Base-by-base conservation (phyloP, 768 basidiomycete genomes). In the Tephrocybe sp. region DNA sequence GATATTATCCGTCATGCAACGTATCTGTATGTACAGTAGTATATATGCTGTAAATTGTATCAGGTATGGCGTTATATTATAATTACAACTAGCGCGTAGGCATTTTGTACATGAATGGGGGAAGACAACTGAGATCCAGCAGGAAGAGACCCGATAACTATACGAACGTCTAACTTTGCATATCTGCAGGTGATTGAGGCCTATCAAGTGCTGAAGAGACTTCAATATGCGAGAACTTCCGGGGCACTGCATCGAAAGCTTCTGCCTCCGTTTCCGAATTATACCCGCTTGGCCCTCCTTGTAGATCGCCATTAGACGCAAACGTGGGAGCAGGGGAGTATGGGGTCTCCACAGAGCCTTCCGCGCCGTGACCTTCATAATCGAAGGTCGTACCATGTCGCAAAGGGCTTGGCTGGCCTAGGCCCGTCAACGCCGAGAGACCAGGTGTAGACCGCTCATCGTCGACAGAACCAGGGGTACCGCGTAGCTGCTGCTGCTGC, bases 251-350 rank as follows among this genome's bases (percentile, higher is more conserved):
- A 26, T 26, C 28, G 25, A 61, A 65, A 44, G 64, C 61, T 30
- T 71, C 70, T 11, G 61, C 59, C 12, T 68, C 69, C 66, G 65
- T 66, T 48, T 69, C 83, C 0, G 83, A 79, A 46, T 79, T 80
- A 51, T 84, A 83, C 23, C 77, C 83, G 53, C 81, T 84, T 58
- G 77, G 76, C 12, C 67, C 70, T 30, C 77, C 78, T 24, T 69
- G 75, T 32, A 68, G 59, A 50, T 83, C 81, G 12, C 72, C 71
- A 50, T 74, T 78, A 20, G 83, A 83, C 11, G 70, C 68, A 33
- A 69, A 70, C 3, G 80, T 81, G 17, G 76, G 78, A 24, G 78
- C 76, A 26, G 81, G 80, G 0, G 81, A 83, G 51, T 73, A 61
- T 3, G 69, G 63, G 39, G 72, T 68, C 49, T 74, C 70, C 37